Evolutionary conservation across 1,284 basidiomycete genomes (phyloP), one percentile per base, ranked within the genome.

Genomic region (Cryptococcus sp.): DNA sequence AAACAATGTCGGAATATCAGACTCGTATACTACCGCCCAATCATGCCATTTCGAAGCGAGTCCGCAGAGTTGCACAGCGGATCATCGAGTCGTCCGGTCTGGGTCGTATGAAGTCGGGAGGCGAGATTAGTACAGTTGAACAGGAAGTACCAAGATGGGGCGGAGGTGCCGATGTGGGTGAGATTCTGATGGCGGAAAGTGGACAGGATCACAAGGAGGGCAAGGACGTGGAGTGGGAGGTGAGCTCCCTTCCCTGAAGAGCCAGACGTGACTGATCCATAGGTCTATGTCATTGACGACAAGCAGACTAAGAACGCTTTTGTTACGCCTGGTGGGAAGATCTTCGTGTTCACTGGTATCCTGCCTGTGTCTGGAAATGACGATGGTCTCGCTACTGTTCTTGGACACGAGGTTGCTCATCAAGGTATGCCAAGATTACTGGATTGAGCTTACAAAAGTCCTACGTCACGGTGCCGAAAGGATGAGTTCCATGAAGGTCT

Each of bases 341-440:
- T 96, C 57, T 83, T 93, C 47, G 88, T 97, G 2, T 96, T 90
- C 62, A 91, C 88, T 0, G 92, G 92, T 0, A 90, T 97, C 46
- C 72, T 97, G 7, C 90, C 88, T 0, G 77, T 93, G 4, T 85
- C 84, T 45, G 78, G 77, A 55, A 85, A 91, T 56, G 87, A 91
- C 58, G 81, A 87, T 56, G 91, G 91, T 0, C 76, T 98, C 0
- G 90, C 93, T 1, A 86, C 87, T 7, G 85, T 97, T 1, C 76
- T 97, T 2, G 84, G 88, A 1, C 92, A 97, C 72, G 91, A 93
- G 74, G 87, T 94, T 40, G 89, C 88, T 2, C 92, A 94, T 66
- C 85, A 87, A 59, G 88, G 83, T 84, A 4, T 80, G 88, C 90
- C 91, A 64, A 16, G 23, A 31, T 14, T 24, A 22, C 11, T 18